Evolutionary conservation across 176 grass and related monocot species (phyloP).

Genomic region (Elaeis guineensis): DNA sequence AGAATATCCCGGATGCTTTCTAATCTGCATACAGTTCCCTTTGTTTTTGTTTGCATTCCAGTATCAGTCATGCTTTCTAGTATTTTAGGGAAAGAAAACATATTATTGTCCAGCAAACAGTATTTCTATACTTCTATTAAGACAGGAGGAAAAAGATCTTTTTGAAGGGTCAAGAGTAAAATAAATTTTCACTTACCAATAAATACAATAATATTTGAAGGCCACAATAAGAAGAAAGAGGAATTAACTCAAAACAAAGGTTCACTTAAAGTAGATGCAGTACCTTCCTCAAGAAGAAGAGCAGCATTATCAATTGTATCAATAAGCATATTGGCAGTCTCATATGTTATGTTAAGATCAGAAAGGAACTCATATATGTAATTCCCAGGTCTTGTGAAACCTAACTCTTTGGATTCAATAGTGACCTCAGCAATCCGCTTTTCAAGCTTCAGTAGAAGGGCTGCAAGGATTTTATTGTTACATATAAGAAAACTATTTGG

Average conservation of each 20-base stretch:
- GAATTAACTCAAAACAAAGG: not conserved
- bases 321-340: slow-evolving; percentile 90
- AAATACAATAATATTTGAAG: no score
- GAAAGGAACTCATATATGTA: slow-evolving; percentile 94
- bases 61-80: slow-evolving; percentile 53
- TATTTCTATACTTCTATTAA: no score
- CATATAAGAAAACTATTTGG: not conserved
- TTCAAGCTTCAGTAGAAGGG: slow-evolving; percentile 83
- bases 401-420: slow-evolving; percentile 80
- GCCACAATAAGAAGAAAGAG: no score
- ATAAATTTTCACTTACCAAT: no score
- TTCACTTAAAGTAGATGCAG: slow-evolving; percentile 1
- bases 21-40: slow-evolving; percentile 65
- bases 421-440: slow-evolving; percentile 60
- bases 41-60: slow-evolving; percentile 39
- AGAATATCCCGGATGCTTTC: slow-evolving; percentile 81
- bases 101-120: no score
- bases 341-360: slow-evolving; percentile 78
- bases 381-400: slow-evolving; percentile 59
- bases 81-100: slow-evolving; percentile 25
- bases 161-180: no score
- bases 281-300: slow-evolving; percentile 91
- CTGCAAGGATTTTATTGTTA: slow-evolving; percentile 37
- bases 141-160: no score
- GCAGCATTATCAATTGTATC: slow-evolving; percentile 83